Evolutionary conservation across 352 stramenopile species (phyloP).

Genomic region (Phytophthora podocarpi): DNA sequence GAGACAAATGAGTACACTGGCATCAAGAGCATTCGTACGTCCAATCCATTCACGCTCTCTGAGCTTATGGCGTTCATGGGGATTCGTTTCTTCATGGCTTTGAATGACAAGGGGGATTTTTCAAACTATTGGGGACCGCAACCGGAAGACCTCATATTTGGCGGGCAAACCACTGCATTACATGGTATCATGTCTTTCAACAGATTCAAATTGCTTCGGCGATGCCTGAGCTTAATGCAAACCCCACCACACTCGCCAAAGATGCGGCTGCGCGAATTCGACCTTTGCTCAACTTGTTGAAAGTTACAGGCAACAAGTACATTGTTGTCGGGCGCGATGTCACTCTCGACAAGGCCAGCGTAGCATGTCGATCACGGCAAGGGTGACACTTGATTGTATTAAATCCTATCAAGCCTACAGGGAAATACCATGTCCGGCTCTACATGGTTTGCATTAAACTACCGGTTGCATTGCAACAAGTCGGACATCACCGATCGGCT

Average conservation of each 20-base stretch:
- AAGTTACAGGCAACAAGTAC: neutral
- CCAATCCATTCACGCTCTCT: too few species aligned
- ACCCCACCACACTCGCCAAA: neutral
- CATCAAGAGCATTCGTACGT: too few species aligned
- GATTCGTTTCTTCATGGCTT: too few species aligned
- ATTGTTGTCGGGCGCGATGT: neutral
- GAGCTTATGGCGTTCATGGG: too few species aligned
- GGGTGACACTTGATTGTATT: conserved; percentile 4
- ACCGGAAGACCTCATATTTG: neutral
- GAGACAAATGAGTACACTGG: too few species aligned
- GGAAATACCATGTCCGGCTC: conserved; percentile 40
- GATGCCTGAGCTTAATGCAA: neutral
- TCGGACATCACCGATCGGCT: conserved; percentile 22
- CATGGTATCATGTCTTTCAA: neutral
- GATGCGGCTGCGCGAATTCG: neutral
- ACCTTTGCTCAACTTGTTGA: neutral
- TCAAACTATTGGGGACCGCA: neutral
- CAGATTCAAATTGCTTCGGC: too few species aligned
- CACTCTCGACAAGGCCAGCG: neutral
- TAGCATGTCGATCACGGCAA: neutral
- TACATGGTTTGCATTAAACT: conserved; percentile 28
- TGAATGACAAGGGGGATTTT: neutral
- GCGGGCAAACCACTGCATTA: neutral
- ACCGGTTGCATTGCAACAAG: conserved; percentile 28
- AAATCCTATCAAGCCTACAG: conserved; percentile 14